These are phyloP conservation scores for Theobroma grandiflorum DNA, from an alignment of 441 rosid genomes.

Conservation along the genomic window DNA sequence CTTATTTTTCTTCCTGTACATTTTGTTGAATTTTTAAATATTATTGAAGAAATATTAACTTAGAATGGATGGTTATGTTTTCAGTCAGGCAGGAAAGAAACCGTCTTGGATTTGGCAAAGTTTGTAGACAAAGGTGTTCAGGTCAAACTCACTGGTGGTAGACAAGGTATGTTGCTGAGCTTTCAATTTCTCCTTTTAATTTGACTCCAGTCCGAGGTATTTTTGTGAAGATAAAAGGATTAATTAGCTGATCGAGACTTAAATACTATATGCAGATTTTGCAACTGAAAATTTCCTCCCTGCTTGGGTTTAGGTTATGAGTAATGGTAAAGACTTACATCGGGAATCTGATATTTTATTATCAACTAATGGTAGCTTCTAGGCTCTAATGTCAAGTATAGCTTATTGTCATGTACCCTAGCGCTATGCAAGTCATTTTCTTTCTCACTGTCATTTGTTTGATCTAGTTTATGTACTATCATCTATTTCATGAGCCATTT, in stretches of 20 bases:
- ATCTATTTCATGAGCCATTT: conserved; percentile 1
- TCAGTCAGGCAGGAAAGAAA: conserved; percentile 94
- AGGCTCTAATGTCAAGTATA: background rate
- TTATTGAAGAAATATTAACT: background rate
- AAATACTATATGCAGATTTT: background rate
- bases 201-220: background rate
- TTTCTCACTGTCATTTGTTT: background rate
- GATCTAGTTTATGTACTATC: background rate
- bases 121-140: conserved; percentile 95
- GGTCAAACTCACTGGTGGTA: conserved; percentile 90
- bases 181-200: background rate
- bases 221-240: background rate
- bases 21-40: background rate
- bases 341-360: background rate
- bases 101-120: conserved; percentile 90
- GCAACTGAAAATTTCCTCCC: background rate
- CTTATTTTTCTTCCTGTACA: background rate
- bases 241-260: background rate
- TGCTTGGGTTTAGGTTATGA: background rate
- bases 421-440: background rate
- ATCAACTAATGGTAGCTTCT: background rate
- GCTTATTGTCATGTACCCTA: background rate
- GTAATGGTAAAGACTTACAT: background rate
- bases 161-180: conserved; percentile 69
- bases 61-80: background rate